Conservation (phyloP, 75 land plant species). For the Chamaecyparis obtusa region DNA sequence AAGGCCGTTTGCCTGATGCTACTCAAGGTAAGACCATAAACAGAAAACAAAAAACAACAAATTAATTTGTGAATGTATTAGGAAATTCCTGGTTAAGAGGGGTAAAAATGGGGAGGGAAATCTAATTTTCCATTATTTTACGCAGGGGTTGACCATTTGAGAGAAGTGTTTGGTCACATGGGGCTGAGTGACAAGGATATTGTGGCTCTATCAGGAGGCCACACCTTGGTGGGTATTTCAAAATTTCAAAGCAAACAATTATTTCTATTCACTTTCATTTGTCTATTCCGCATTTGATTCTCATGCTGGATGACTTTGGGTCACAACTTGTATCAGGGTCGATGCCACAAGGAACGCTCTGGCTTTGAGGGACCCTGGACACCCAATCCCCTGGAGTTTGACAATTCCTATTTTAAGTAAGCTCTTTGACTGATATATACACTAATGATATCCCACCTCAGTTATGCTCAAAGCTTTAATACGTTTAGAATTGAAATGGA, state of each 20-base stretch:
- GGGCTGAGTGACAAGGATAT: conserved; percentile 88
- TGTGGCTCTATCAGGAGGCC: conserved; percentile 93
- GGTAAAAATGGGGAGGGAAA: background rate
- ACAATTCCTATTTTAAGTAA: conserved; percentile 88
- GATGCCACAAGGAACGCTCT: conserved; percentile 95
- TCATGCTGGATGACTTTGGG: background rate
- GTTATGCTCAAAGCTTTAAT: background rate
- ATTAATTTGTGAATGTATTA: background rate
- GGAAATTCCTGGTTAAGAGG: background rate
- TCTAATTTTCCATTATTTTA: background rate
- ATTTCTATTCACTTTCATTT: background rate
- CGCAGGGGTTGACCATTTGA: conserved; percentile 76
- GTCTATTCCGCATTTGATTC: background rate
- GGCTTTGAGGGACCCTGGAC: conserved; percentile 99
- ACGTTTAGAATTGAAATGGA: background rate
- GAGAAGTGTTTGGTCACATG: conserved; percentile 76
- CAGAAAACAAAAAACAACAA: too few relatives aligned
- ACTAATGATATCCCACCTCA: background rate
- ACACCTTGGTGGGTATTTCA: conserved; percentile 67
- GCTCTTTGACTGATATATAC: conserved; percentile 1
- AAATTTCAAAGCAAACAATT: background rate
- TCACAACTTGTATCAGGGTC: conserved; percentile 52
- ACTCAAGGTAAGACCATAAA: conserved; percentile 45
- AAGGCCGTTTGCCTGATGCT: conserved; percentile 94
- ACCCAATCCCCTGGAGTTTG: conserved; percentile 73